These are phyloP conservation scores for Lobosporangium transversale DNA, from an alignment of 192 early-diverging fungal species.

Conservation along the genomic window DNA sequence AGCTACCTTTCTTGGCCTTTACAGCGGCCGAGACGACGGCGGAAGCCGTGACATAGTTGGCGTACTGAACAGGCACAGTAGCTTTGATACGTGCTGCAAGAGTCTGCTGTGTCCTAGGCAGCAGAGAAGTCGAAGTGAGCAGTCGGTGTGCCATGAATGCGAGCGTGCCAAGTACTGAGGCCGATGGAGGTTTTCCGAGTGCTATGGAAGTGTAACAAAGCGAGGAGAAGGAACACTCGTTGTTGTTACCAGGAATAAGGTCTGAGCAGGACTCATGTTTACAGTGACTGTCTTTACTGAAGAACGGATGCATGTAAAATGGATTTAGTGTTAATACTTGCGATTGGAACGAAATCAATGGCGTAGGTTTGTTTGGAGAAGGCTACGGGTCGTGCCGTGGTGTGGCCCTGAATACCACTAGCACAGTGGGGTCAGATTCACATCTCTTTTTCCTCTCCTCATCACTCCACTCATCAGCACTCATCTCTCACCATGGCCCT, in stretches of 20 bases:
- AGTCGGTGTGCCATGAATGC: slow-evolving; percentile 34
- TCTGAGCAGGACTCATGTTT: not conserved
- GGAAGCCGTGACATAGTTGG: slow-evolving; percentile 52
- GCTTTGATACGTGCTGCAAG: slow-evolving; percentile 30
- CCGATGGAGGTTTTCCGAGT: not conserved
- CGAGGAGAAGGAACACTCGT: not conserved
- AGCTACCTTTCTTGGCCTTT: slow-evolving; percentile 48
- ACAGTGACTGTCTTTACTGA: slow-evolving; percentile 16
- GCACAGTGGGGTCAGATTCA: too few relatives aligned
- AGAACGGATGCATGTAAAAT: not conserved
- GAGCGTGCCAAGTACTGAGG: not conserved
- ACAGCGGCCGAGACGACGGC: slow-evolving; percentile 37
- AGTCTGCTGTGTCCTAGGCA: slow-evolving; percentile 34
- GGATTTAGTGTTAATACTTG: too few relatives aligned
- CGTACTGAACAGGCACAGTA: slow-evolving; percentile 40
- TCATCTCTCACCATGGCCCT: slow-evolving; percentile 49
- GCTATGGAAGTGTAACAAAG: not conserved
- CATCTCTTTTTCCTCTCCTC: not conserved
- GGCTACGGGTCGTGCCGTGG: slow-evolving; percentile 4
- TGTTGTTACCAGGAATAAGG: not conserved
- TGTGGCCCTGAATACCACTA: too few relatives aligned
- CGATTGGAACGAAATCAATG: too few relatives aligned
- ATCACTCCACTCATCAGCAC: slow-evolving; percentile 25
- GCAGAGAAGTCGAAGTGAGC: slow-evolving; percentile 23
- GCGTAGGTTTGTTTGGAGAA: slow-evolving; percentile 1